Base-by-base conservation (phyloP, 2,329 filamentous ascomycete genomes). In the Fusarium continuum region DNA sequence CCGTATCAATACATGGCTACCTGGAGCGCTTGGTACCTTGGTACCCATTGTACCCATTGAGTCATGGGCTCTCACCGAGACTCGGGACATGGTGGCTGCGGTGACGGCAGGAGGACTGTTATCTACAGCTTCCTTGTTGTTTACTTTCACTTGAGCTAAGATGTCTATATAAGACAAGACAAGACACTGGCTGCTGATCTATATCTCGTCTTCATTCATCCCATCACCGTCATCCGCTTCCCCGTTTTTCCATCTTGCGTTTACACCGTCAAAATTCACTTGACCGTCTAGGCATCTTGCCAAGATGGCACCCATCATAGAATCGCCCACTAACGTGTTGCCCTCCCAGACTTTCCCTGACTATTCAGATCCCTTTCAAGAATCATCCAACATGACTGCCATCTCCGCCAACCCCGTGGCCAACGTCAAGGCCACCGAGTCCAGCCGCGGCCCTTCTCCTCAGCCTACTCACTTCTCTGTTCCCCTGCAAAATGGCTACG, bases 381-480 rank as follows among this genome's bases (percentile, higher is more conserved):
- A 76, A 39, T 55, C 69, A 55, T 68, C 68, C 61, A 73, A 68
- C 65, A 75, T 77, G 66, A 69, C 72, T 40, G 65, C 72, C 47
- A 71, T 73, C 58, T 73, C 74, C 50, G 76, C 78, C 65, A 81
- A 80, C 74, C 65, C 76, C 64, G 56, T 83, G 67, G 75, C 74
- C 56, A 74, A 77, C 57, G 59, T 82, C 51, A 78, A 79, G 71
- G 73, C 72, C 44, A 64, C 71, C 34, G 70, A 76, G 43, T 69
- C 73, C 31, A 81, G 77, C 72, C 87, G 91, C 53, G 85, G 90
- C 62, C 91, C 93, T 20, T 97, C 93, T 51, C 92, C 93, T 20
- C 91, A 96, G 74, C 92, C 93, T 22, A 93, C 92, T 55, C 92
- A 97, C 76, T 83, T 97, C 76, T 90, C 85, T 69, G 83, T 93